Evolutionary conservation across 2,329 filamentous ascomycete species (phyloP), one percentile per base, ranked within the genome.

Genomic region (Didymellaceae sp.): DNA sequence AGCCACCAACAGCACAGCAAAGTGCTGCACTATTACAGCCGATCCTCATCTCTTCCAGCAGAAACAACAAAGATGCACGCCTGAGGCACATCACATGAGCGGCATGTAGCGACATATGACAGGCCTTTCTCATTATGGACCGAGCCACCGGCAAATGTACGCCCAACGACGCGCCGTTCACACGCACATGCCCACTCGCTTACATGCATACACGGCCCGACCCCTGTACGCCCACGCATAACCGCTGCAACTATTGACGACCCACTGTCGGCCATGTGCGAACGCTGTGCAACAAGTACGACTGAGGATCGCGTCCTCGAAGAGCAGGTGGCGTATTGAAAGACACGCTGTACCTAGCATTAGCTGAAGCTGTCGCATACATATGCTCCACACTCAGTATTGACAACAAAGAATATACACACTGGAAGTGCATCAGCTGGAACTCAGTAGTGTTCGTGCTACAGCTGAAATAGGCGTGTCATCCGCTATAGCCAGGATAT

Each of bases 201-300:
- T 52, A 32, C 26, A 42, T 45, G 42, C 48, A 33, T 26, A 46
- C 48, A 46, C 42, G 48, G 42, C 37, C 31, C 43, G 42, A 52
- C 32, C 48, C 48, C 48, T 52, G 48, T 21, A 28, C 48, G 48
- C 43, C 32, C 42, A 43, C 25, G 48, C 48, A 45, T 46, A 52
- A 38, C 48, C 48, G 48, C 48, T 38, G 48, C 42, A 52, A 38
- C 38, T 52, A 52, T 52, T 42, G 42, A 34, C 37, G 37, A 38
- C 37, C 48, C 48, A 46, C 48, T 13, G n/a, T 42, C 17, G 37
- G 46, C 7, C 14, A 41, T 32, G 37, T 21, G 38, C 37, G 25
- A 33, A 32, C 42, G 48, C 26, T 42, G 48, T 46, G 48, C 38
- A 46, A 52, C 48, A 32, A 11, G 25, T 2, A 16, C 13, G 17